These are phyloP conservation scores for Pseudodiploospora longispora DNA, from an alignment of 2,329 filamentous ascomycete species.

Conservation along the genomic window DNA sequence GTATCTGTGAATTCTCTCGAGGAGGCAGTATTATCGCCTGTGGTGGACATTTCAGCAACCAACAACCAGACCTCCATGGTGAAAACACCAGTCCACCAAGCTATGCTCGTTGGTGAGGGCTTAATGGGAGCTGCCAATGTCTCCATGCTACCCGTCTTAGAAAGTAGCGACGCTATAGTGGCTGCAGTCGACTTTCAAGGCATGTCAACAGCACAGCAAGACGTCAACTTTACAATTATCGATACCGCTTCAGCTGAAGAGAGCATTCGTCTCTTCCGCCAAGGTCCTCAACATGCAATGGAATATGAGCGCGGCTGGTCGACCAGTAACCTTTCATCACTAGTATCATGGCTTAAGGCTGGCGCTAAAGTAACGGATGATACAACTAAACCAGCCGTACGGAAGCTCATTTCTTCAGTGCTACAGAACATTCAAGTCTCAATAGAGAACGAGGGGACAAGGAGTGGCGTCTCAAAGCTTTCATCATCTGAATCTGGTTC, in stretches of 20 bases:
- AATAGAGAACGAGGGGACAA: slow-evolving; percentile 37
- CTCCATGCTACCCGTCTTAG: slow-evolving; percentile 32
- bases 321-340: slow-evolving; percentile 56
- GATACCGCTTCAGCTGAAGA: slow-evolving; percentile 55
- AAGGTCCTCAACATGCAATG: slow-evolving; percentile 60
- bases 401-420: slow-evolving; percentile 58
- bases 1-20: slow-evolving; percentile 36
- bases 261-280: slow-evolving; percentile 59
- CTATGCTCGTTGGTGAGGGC: slow-evolving; percentile 66
- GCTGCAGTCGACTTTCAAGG: slow-evolving; percentile 51
- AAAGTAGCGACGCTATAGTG: slow-evolving; percentile 35
- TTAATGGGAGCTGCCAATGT: slow-evolving; percentile 56
- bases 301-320: slow-evolving; percentile 70
- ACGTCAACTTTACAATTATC: slow-evolving; percentile 45
- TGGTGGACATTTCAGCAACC: slow-evolving; percentile 60
- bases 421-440: slow-evolving; percentile 45
- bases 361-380: slow-evolving; percentile 33
- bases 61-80: slow-evolving; percentile 59
- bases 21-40: slow-evolving; percentile 67
- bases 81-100: slow-evolving; percentile 76
- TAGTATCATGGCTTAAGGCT: slow-evolving; percentile 58
- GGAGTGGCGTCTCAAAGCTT: background rate
- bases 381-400: slow-evolving; percentile 57
- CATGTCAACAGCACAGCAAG: slow-evolving; percentile 27
- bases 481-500: background rate